Evolutionary conservation across 208 protist species (phyloP).

Genomic region (Trypanosoma scelopori): DNA sequence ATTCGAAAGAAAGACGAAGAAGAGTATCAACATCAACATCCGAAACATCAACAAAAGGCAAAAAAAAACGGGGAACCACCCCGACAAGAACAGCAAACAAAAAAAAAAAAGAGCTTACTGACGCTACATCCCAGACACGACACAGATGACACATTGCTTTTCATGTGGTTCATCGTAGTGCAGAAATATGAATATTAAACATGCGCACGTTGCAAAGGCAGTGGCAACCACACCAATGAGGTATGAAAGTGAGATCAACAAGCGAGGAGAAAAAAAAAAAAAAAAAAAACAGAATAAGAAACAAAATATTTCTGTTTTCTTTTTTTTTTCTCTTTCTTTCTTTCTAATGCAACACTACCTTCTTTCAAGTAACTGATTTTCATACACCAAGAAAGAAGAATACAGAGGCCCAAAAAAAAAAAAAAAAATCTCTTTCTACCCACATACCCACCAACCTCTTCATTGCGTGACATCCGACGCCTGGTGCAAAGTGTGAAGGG

Average conservation of each 20-base stretch:
- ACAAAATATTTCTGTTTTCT: not conserved
- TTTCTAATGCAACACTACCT: no score
- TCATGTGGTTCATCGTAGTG: no score
- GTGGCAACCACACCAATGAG: not conserved
- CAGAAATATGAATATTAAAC: constrained; percentile 4
- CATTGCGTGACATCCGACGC: constrained; percentile 2
- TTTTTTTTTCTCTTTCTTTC: no score
- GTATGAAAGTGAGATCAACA: not conserved
- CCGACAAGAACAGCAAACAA: not conserved
- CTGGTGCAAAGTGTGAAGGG: constrained; percentile 42
- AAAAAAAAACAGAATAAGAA: not conserved
- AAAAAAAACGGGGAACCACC: not conserved
- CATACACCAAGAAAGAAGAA: no score
- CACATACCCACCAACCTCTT: not conserved
- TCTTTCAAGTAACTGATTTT: no score
- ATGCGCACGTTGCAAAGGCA: not conserved
- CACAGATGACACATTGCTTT: not conserved
- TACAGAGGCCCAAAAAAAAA: no score
- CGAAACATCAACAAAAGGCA: not conserved
- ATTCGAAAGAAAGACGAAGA: not conserved
- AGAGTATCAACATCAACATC: not conserved
- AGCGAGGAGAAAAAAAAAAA: not conserved
- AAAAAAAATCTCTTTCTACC: not conserved
- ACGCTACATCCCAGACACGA: not conserved
- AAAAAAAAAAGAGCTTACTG: constrained; percentile 10